Conservation (phyloP, 202 grass and related monocot species). For the Elaeis oleifera region DNA sequence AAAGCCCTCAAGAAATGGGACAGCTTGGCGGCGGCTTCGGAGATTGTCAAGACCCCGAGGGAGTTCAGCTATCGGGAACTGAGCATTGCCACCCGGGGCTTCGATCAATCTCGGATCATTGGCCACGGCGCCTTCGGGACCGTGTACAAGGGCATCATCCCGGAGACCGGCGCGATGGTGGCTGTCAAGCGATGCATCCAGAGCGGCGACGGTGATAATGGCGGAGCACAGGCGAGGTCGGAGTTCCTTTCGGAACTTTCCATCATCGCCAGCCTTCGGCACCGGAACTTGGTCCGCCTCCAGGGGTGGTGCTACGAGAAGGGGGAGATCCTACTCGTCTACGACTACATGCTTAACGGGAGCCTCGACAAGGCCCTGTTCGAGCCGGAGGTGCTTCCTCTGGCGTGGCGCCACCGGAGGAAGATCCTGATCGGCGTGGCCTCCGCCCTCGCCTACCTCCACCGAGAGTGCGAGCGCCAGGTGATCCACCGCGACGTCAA, state of each 20-base stretch:
- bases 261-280: slow-evolving; percentile 87
- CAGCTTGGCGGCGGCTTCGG: slow-evolving; percentile 42
- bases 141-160: slow-evolving; percentile 91
- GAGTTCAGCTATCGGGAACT: slow-evolving; percentile 87
- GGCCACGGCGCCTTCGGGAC: slow-evolving; percentile 84
- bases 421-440: slow-evolving; percentile 75
- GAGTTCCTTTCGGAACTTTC: slow-evolving; percentile 91
- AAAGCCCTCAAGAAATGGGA: slow-evolving; percentile 31
- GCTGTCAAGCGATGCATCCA: slow-evolving; percentile 90
- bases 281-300: slow-evolving; percentile 80
- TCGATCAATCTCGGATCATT: slow-evolving; percentile 67
- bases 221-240: slow-evolving; percentile 41
- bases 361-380: slow-evolving; percentile 83
- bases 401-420: slow-evolving; percentile 60
- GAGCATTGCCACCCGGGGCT: slow-evolving; percentile 42
- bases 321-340: slow-evolving; percentile 87
- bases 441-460: slow-evolving; percentile 82
- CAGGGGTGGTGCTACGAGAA: slow-evolving; percentile 92
- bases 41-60: slow-evolving; percentile 48
- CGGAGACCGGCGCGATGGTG: slow-evolving; percentile 86
- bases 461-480: slow-evolving; percentile 80
- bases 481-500: slow-evolving; percentile 99
- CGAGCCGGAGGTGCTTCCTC: slow-evolving; percentile 27
- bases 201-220: background rate
- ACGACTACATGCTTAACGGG: slow-evolving; percentile 98